phyloP scores from a whole-genome alignment of 352 stramenopile genomes.

The Plasmopara muralis region DNA sequence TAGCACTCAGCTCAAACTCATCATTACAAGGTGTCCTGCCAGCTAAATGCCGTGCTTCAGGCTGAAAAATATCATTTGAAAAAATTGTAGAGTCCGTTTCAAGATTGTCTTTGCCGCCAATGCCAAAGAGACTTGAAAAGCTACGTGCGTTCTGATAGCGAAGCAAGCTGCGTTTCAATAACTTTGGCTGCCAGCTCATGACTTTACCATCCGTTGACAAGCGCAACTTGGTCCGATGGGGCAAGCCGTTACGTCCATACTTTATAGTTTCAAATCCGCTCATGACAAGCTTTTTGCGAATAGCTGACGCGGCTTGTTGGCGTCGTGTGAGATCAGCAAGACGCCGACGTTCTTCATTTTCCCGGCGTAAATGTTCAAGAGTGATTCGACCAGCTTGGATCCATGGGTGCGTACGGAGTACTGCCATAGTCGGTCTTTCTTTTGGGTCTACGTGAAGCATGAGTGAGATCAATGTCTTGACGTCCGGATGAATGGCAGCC shows the following conservation, averaged over 20 bases:
- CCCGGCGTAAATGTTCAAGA: slow-evolving; percentile 35
- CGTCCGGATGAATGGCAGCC: slow-evolving; percentile 41
- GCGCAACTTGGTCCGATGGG: slow-evolving; percentile 65
- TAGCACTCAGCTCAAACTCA: slow-evolving; percentile 21
- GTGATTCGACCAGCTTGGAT: slow-evolving; percentile 43
- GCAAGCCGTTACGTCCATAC: slow-evolving; percentile 69
- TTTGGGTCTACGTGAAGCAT: slow-evolving; percentile 77
- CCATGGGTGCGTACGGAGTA: slow-evolving; percentile 57
- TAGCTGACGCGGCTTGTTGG: slow-evolving; percentile 51
- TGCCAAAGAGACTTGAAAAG: slow-evolving; percentile 60
- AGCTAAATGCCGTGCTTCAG: slow-evolving; percentile 25
- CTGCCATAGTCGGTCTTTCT: slow-evolving; percentile 48
- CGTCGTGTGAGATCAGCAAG: slow-evolving; percentile 50
- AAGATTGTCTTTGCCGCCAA: slow-evolving; percentile 24
- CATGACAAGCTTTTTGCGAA: slow-evolving; percentile 66
- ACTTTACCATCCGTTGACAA: slow-evolving; percentile 65
- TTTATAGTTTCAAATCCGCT: slow-evolving; percentile 72
- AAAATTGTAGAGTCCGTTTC: background rate
- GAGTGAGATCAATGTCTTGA: slow-evolving; percentile 70
- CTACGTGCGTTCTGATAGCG: slow-evolving; percentile 67
- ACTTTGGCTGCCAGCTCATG: slow-evolving; percentile 70
- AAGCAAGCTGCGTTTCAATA: slow-evolving; percentile 63
- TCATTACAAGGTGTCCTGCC: slow-evolving; percentile 20
- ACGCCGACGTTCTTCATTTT: slow-evolving; percentile 39
- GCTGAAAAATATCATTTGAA: slow-evolving; percentile 9